phyloP scores from a whole-genome alignment of 805 yeast genomes.

The Wickerhamiella kurtzmanii region DNA sequence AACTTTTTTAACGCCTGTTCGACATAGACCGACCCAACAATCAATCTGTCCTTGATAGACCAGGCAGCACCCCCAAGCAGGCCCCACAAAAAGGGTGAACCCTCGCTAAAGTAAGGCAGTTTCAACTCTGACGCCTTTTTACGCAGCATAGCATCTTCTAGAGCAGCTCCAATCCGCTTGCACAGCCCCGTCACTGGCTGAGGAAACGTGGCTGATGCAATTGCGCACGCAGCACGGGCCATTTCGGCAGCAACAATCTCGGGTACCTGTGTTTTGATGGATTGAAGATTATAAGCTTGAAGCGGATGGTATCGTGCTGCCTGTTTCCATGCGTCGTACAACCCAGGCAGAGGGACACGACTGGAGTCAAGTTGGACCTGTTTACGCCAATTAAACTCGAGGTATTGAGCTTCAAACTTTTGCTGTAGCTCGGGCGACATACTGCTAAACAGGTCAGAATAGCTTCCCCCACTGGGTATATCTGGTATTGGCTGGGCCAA shows the following conservation, averaged over 20 bases:
- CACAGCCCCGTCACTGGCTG: conserved; percentile 10
- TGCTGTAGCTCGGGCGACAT: conserved; percentile 31
- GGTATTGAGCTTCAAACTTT: conserved; percentile 47
- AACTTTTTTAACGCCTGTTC: conserved; percentile 15
- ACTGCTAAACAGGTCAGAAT: conserved; percentile 43
- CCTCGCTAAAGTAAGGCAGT: conserved; percentile 2
- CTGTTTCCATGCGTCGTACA: conserved; percentile 1
- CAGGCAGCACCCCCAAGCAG: conserved; percentile 13
- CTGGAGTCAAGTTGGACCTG: conserved; percentile 46
- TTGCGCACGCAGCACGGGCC: conserved; percentile 2
- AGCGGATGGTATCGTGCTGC: conserved; percentile 2
- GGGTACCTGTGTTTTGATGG: background rate
- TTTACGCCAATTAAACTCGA: conserved; percentile 51
- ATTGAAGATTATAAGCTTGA: background rate
- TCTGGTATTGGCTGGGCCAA: background rate
- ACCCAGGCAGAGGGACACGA: conserved; percentile 30
- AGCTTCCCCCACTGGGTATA: conserved; percentile 23
- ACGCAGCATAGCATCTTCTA: conserved; percentile 10
- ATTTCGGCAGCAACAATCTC: conserved; percentile 7
- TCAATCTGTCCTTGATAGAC: conserved; percentile 28
- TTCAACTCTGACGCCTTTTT: background rate
- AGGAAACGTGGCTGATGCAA: conserved; percentile 6
- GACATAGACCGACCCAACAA: conserved; percentile 24
- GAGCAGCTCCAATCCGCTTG: conserved; percentile 6
- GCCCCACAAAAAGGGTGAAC: conserved; percentile 10